Conservation (phyloP, 2,329 filamentous ascomycete genomes). For the Curvularia sp. region DNA sequence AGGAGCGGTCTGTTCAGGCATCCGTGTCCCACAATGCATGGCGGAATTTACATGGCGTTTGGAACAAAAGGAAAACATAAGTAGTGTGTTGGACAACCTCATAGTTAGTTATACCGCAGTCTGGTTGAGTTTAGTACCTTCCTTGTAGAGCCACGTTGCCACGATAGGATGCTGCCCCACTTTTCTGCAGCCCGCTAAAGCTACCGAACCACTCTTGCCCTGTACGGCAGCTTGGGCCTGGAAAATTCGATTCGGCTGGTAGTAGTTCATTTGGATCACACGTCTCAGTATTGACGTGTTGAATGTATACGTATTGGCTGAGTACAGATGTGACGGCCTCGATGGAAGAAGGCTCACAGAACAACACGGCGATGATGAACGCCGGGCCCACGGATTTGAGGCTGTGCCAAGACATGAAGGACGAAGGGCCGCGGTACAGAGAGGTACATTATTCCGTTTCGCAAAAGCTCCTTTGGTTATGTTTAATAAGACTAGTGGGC, state of each 20-base stretch:
- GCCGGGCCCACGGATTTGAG: background rate
- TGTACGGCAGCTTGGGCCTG: background rate
- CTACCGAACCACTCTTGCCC: background rate
- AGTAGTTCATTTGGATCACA: background rate
- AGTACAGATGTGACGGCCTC: background rate
- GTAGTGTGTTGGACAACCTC: background rate
- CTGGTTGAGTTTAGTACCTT: background rate
- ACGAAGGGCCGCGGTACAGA: background rate
- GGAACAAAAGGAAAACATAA: background rate
- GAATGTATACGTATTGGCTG: background rate
- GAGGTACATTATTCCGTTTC: background rate
- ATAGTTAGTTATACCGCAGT: background rate
- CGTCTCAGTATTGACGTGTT: background rate
- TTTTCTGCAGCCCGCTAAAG: background rate
- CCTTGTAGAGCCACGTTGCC: background rate
- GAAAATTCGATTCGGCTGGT: background rate
- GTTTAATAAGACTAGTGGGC: background rate
- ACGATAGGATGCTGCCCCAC: background rate
- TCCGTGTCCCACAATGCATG: too few species aligned
- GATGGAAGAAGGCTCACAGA: background rate
- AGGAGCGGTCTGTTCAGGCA: background rate
- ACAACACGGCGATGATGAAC: background rate
- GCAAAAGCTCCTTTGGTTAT: background rate
- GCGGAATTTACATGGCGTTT: background rate
- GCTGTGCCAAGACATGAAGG: background rate